These are phyloP conservation scores for Coemansia sp. DNA, from an alignment of 192 early-diverging fungal species.

Conservation along the genomic window DNA sequence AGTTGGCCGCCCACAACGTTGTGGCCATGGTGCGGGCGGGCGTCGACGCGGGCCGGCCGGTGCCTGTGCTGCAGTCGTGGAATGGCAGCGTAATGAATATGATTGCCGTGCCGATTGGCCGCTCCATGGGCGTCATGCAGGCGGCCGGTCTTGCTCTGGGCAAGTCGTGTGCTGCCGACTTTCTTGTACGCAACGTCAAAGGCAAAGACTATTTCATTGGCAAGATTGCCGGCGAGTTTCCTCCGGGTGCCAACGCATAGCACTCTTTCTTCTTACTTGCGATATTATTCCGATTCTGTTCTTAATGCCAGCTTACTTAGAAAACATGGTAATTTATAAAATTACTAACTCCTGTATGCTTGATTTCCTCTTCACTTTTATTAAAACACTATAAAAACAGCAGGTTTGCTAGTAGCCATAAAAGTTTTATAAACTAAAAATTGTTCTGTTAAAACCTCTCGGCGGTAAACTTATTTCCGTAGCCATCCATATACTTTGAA, in stretches of 20 bases:
- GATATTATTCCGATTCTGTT: too few species aligned
- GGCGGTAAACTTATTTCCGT: too few species aligned
- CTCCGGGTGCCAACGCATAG: conserved; percentile 1
- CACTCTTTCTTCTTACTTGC: too few species aligned
- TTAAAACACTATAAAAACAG: too few species aligned
- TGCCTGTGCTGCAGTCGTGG: conserved; percentile 11
- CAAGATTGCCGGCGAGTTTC: conserved; percentile 9
- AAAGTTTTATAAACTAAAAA: too few species aligned
- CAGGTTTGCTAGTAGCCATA: too few species aligned
- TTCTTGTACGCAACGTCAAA: conserved; percentile 25
- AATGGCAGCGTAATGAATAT: conserved; percentile 16
- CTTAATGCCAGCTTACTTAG: too few species aligned
- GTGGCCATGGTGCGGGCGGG: conserved; percentile 13
- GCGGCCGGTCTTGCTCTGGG: conserved; percentile 31
- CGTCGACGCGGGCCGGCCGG: neutral
- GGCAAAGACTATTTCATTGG: conserved; percentile 36
- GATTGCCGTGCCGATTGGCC: conserved; percentile 43
- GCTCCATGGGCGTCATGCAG: conserved; percentile 35
- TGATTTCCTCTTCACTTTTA: too few species aligned
- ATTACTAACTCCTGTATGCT: too few species aligned
- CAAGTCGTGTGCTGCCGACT: conserved; percentile 26
- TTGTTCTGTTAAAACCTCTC: too few species aligned
- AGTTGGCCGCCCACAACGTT: conserved; percentile 29
- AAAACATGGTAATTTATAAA: too few species aligned
- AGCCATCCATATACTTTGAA: too few species aligned